Evolutionary conservation across 257 asterid species (phyloP).

Genomic region (Solanum clarkiae): DNA sequence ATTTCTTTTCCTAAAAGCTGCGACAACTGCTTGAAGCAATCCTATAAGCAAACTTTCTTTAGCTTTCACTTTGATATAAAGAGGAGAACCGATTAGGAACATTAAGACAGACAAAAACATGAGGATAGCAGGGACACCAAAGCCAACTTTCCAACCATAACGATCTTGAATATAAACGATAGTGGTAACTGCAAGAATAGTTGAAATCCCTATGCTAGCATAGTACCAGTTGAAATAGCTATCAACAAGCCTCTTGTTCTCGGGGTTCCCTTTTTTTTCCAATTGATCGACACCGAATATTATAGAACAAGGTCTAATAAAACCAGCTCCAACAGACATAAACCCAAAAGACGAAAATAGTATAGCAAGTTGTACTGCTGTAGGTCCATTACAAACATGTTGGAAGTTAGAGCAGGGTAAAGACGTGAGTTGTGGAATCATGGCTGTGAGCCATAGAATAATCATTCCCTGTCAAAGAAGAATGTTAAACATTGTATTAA

Average conservation of each 20-base stretch:
- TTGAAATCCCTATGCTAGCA: constrained; percentile 1
- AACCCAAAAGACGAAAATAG: background rate
- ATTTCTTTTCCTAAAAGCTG: constrained; percentile 8
- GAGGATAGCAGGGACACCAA: constrained; percentile 4
- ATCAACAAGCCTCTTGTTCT: background rate
- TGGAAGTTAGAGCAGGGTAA: background rate
- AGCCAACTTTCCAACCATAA: constrained; percentile 11
- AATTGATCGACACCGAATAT: constrained; percentile 8
- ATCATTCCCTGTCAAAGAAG: background rate
- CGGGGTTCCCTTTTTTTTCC: background rate
- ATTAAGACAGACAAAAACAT: constrained; percentile 1
- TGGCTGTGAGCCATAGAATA: constrained; percentile 9
- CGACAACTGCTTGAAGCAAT: constrained; percentile 7
- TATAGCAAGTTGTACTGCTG: background rate
- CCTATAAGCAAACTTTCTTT: constrained; percentile 6
- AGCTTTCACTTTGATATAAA: background rate
- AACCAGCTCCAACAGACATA: constrained; percentile 10
- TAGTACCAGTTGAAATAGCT: constrained; percentile 5
- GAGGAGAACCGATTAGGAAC: constrained; percentile 1
- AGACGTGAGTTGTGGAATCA: background rate
- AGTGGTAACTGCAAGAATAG: constrained; percentile 1
- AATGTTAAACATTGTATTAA: background rate
- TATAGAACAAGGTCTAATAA: constrained; percentile 10
- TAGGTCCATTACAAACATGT: background rate
- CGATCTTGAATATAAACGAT: constrained; percentile 9